phyloP scores from a whole-genome alignment of 2,329 filamentous ascomycete species.

The Raffaelea ambrosiae region DNA sequence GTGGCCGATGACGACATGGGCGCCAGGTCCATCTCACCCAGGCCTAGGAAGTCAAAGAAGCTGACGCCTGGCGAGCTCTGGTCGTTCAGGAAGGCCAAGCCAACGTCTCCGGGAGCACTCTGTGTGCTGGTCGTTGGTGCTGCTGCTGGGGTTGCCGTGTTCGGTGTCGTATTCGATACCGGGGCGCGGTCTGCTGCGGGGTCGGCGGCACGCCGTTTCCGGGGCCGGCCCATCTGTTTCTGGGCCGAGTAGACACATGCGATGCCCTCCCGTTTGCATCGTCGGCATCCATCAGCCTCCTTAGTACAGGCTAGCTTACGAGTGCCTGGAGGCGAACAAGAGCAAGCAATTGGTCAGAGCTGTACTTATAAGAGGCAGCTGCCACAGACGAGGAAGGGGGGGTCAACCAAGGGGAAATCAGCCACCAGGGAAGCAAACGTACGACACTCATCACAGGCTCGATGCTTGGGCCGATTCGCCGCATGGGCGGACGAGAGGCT shows the following conservation, averaged over 20 bases:
- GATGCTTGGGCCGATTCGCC: conserved; percentile 34
- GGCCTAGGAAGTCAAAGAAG: conserved; percentile 28
- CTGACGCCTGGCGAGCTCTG: conserved; percentile 18
- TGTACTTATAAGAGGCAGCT: too few relatives aligned
- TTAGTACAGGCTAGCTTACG: conserved; percentile 60
- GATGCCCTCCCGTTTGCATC: conserved; percentile 50
- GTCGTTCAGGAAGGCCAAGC: conserved; percentile 26
- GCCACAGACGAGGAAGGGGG: too few relatives aligned
- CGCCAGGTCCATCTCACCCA: not conserved
- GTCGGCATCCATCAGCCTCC: conserved; percentile 48
- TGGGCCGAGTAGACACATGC: conserved; percentile 54
- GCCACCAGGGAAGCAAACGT: conserved; percentile 23
- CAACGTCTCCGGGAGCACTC: conserved; percentile 15
- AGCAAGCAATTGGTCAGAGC: too few relatives aligned
- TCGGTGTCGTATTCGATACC: too few relatives aligned
- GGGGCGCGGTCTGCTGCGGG: conserved; percentile 3
- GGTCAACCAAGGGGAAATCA: too few relatives aligned
- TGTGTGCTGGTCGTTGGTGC: conserved; percentile 1
- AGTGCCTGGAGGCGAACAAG: conserved; percentile 33
- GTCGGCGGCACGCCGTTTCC: conserved; percentile 36
- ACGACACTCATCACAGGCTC: conserved; percentile 62
- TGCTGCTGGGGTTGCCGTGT: not conserved
- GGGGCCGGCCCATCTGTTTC: conserved; percentile 58
- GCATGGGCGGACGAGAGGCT: too few relatives aligned
- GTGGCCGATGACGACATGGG: not conserved